These are phyloP conservation scores for Cardamine occulta DNA, from an alignment of 345 rosid genomes.

Conservation along the genomic window DNA sequence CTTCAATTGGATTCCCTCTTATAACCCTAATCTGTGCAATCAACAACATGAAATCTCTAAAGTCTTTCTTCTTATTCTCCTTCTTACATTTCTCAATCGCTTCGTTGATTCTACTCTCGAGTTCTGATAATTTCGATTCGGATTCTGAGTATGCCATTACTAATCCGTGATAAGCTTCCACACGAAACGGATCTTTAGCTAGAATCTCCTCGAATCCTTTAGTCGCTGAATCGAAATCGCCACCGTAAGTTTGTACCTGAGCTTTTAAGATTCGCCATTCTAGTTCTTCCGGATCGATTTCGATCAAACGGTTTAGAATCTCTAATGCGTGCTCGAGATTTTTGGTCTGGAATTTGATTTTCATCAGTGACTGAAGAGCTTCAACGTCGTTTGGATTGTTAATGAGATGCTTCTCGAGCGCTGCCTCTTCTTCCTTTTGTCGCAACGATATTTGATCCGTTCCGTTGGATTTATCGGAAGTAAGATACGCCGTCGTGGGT, in stretches of 20 bases:
- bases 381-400: slow-evolving; percentile 55
- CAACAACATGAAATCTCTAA: slow-evolving; percentile 76
- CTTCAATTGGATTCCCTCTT: slow-evolving; percentile 63
- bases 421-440: slow-evolving; percentile 56
- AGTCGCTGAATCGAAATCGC: slow-evolving; percentile 64
- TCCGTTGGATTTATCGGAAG: slow-evolving; percentile 10
- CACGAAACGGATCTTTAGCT: slow-evolving; percentile 65
- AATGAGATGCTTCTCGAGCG: slow-evolving; percentile 52
- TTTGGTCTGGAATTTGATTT: slow-evolving; percentile 58
- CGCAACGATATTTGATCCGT: slow-evolving; percentile 37
- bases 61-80: slow-evolving; percentile 60
- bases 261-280: slow-evolving; percentile 74
- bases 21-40: slow-evolving; percentile 77
- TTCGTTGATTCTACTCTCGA: slow-evolving; percentile 59
- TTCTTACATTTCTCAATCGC: slow-evolving; percentile 78
- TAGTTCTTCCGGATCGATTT: slow-evolving; percentile 65
- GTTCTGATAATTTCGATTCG: slow-evolving; percentile 47
- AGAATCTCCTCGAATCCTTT: slow-evolving; percentile 67
- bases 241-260: slow-evolving; percentile 61
- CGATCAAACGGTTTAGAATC: slow-evolving; percentile 68
- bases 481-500: slow-evolving; percentile 40
- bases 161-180: slow-evolving; percentile 88
- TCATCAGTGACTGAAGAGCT: slow-evolving; percentile 68
- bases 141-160: slow-evolving; percentile 68
- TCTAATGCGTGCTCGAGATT: slow-evolving; percentile 60